Evolutionary conservation across 306 rosid species (phyloP), one percentile per base, ranked within the genome.

Genomic region (Abrus precatorius): DNA sequence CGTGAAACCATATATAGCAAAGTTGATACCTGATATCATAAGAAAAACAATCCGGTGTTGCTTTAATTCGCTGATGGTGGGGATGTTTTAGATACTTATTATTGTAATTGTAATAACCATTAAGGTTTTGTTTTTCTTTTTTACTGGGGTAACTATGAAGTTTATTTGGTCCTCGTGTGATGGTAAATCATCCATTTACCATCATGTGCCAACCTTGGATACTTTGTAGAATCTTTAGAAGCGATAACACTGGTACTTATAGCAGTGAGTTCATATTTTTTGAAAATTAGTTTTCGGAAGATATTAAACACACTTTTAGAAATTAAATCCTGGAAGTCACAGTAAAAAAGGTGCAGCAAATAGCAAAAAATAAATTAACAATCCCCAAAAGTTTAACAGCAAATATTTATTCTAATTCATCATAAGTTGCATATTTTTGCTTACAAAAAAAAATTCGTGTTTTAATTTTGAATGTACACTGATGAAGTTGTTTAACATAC

Each of bases 31-130:
- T n/a, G 6, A 12, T 34, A 57, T 14, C 61, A 9, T 66, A 10
- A 27, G 41, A 20, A 66, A 27, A 27, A 3, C 12, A 9, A 40
- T 29, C 10, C 30, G 11, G 12, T 54, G 56, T 67, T 66, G 57
- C n/a, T 55, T 41, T 28, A 55, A 20, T 9, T 10, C 38, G 13
- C 55, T 47, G 3, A 11, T 0, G 53, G 63, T 48, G 63, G 50
- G 62, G 63, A 73, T 60, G 54, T 47, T 60, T 48, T 60, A 48
- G 20, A 69, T 59, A 11, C 1, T 28, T 27, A 30, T 57, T 49
- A 44, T 20, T 33, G 29, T 69, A 20, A 3, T 10, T 48, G 44
- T 62, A 33, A 40, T 57, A 34, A 7, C 6, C 56, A 48, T 5
- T 28, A 48, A 20, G 9, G 5, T 64, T n/a, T 38, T 50, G 12